These are phyloP conservation scores for Hemisphaericaspora subhashii DNA, from an alignment of 1,139 yeast species.

Conservation along the genomic window DNA sequence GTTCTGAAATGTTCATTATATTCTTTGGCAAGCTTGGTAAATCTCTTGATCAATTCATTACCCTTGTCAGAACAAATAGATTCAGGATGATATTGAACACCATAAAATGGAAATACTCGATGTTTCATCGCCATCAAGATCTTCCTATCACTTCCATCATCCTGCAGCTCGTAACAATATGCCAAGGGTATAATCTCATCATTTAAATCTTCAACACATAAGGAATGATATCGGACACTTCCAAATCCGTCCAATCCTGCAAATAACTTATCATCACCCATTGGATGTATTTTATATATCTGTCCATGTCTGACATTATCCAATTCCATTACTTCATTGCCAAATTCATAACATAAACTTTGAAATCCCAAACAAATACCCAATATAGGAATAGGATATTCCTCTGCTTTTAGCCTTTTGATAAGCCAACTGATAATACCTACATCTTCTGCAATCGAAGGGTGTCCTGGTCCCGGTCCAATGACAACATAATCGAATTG, in stretches of 20 bases:
- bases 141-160: conserved; percentile 23
- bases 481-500: conserved; percentile 76
- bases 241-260: conserved; percentile 35
- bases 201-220: conserved; percentile 50
- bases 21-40: conserved; percentile 52
- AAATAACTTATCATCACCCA: conserved; percentile 25
- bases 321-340: conserved; percentile 55
- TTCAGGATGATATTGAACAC: conserved; percentile 97
- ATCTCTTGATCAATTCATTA: conserved; percentile 55
- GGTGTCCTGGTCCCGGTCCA: conserved; percentile 99
- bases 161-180: conserved; percentile 39
- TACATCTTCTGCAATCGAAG: conserved; percentile 59
- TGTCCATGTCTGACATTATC: conserved; percentile 82
- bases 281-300: conserved; percentile 52
- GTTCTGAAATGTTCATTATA: conserved; percentile 29
- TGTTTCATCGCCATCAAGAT: conserved; percentile 83
- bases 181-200: conserved; percentile 57
- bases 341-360: conserved; percentile 68
- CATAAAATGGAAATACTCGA: conserved; percentile 65
- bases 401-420: conserved; percentile 22
- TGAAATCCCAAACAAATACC: conserved; percentile 97
- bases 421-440: conserved; percentile 70
- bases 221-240: conserved; percentile 88
- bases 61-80: conserved; percentile 83
- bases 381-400: conserved; percentile 58